Evolutionary conservation across 495 filamentous ascomycete genomes (phyloP), one percentile per base, ranked within the genome.

Genomic region (Acidiella bohemica): DNA sequence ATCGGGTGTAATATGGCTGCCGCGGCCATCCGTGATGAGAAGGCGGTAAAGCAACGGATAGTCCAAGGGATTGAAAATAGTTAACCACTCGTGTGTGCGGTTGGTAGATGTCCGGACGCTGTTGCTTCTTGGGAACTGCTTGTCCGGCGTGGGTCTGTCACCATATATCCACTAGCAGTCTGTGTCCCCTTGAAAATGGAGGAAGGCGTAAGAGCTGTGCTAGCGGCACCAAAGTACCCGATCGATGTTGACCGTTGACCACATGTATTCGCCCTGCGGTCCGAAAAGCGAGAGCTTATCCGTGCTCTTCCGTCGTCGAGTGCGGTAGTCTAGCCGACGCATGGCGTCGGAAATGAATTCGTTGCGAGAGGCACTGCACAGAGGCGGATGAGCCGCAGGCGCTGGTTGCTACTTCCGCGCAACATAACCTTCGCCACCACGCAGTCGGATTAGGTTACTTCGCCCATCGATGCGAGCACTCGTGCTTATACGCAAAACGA

Each of bases 201-300:
- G 16, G 41, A 32, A 1, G 47, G 47, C 8, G 47, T 44, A 1
- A 46, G 11, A 3, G 35, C 32, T 9, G 16, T 22, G 2, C 47
- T 45, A 25, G 21, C 44, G 2, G 47, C 47, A 13, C 18, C 30
- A 12, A 49, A n/a, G 26, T 33, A 46, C 32, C 49, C 42, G 17
- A 50, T 50, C n/a, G 37, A 25, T 3, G 45, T 50, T 42, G 42
- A n/a, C 35, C 28, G n/a, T n/a, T n/a, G n/a, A n/a, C n/a, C n/a
- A n/a, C n/a, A n/a, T n/a, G n/a, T n/a, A n/a, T n/a, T n/a, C n/a
- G n/a, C n/a, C n/a, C n/a, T n/a, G n/a, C n/a, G n/a, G n/a, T n/a
- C n/a, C n/a, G n/a, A n/a, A n/a, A n/a, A n/a, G n/a, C n/a, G n/a
- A n/a, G n/a, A n/a, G n/a, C n/a, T n/a, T n/a, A n/a, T n/a, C n/a